Evolutionary conservation across 192 early-diverging fungal species (phyloP).

Genomic region (Gamsiella multidivaricata): DNA sequence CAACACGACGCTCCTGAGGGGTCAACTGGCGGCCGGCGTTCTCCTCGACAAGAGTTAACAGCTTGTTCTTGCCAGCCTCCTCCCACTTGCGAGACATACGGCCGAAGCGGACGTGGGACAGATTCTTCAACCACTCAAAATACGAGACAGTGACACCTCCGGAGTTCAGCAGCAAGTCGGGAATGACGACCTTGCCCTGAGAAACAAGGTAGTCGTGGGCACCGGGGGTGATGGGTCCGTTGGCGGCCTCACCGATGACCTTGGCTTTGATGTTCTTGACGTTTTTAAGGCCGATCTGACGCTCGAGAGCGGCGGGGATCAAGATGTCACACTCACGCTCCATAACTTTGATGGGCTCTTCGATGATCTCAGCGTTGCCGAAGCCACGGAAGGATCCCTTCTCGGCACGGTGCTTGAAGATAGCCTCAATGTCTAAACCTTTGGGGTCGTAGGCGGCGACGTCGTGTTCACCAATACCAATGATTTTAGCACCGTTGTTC

Average conservation of each 20-base stretch:
- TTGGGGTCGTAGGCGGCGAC: constrained; percentile 69
- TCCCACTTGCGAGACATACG: constrained; percentile 90
- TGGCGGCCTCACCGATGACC: constrained; percentile 86
- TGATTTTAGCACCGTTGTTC: constrained; percentile 81
- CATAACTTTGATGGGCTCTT: constrained; percentile 66
- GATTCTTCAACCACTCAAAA: constrained; percentile 84
- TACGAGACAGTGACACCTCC: constrained; percentile 89
- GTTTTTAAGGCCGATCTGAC: constrained; percentile 81
- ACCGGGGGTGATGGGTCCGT: constrained; percentile 83
- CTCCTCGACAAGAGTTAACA: constrained; percentile 78
- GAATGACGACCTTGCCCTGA: constrained; percentile 74
- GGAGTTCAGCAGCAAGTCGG: constrained; percentile 83
- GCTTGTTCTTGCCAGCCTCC: constrained; percentile 77
- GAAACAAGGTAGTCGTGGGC: constrained; percentile 74
- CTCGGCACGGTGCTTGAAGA: constrained; percentile 72
- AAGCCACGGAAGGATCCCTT: constrained; percentile 77
- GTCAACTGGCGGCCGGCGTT: constrained; percentile 81
- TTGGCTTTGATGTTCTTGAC: constrained; percentile 82
- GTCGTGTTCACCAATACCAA: constrained; percentile 81
- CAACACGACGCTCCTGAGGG: constrained; percentile 76
- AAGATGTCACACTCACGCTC: constrained; percentile 86
- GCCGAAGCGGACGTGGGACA: constrained; percentile 86
- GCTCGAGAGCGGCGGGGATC: constrained; percentile 85
- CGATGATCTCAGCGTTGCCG: constrained; percentile 68
- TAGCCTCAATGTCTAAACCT: constrained; percentile 75